Evolutionary conservation across 83 land plant genomes (phyloP).

Genomic region (Diphasiastrum complanatum): DNA sequence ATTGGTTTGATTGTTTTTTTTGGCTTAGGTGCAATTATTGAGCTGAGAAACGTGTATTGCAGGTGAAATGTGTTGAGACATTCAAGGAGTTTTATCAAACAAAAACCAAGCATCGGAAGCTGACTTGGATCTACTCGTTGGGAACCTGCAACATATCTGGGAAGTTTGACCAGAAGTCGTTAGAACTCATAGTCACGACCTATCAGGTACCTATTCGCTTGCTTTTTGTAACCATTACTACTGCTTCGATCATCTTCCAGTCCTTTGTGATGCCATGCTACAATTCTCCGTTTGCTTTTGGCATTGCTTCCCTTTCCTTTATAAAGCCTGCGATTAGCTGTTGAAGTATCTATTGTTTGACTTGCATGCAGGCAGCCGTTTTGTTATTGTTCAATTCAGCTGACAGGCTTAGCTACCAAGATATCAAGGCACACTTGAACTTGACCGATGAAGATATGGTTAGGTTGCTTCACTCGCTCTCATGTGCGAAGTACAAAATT

Average conservation of each 20-base stretch:
- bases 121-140: slow-evolving; percentile 94
- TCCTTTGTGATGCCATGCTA: neutral
- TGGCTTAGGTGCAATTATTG: too few species aligned
- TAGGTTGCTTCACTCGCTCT: slow-evolving; percentile 73
- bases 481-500: slow-evolving; percentile 77
- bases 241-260: neutral
- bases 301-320: too few species aligned
- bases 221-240: neutral
- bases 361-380: slow-evolving; percentile 69
- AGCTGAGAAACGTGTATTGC: too few species aligned
- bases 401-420: slow-evolving; percentile 74
- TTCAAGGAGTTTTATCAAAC: slow-evolving; percentile 90
- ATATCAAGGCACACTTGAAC: slow-evolving; percentile 72
- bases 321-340: too few species aligned
- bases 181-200: slow-evolving; percentile 81
- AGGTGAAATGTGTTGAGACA: slow-evolving; percentile 92
- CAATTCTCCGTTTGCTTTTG: too few species aligned
- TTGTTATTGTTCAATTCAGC: slow-evolving; percentile 70
- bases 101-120: slow-evolving; percentile 88
- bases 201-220: slow-evolving; percentile 56
- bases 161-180: slow-evolving; percentile 72
- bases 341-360: too few species aligned
- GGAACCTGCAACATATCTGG: slow-evolving; percentile 84
- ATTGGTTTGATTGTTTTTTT: too few species aligned
- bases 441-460: slow-evolving; percentile 82